A percentile compares a stretch with the other conserved stretches of the same genome.
These are phyloP conservation scores for Aethionema arabicum DNA, from an alignment of 345 rosid species.

Conservation along the genomic window DNA sequence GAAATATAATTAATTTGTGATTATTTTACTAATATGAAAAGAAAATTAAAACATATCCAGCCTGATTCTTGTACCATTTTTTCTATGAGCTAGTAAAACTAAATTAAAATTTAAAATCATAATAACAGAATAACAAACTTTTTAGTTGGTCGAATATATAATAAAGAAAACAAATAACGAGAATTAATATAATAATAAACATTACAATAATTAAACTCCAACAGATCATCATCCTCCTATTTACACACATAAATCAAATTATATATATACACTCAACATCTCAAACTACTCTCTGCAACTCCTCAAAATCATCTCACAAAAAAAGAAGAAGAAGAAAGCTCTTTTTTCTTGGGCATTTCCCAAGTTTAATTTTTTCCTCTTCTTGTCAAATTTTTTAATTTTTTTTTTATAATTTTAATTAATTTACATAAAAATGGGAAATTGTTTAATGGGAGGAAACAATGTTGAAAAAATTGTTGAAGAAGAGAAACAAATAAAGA, in stretches of 20 bases:
- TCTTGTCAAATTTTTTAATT: neutral
- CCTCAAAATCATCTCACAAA: constrained; percentile 14
- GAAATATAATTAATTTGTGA: too few relatives aligned
- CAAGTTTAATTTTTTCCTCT: constrained; percentile 38
- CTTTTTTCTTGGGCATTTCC: constrained; percentile 40
- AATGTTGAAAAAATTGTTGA: constrained; percentile 11
- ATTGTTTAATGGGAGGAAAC: constrained; percentile 38
- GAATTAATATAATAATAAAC: neutral
- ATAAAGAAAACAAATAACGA: constrained; percentile 18
- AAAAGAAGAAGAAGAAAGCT: constrained; percentile 27
- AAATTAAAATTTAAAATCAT: constrained; percentile 4
- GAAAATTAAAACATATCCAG: too few relatives aligned
- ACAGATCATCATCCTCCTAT: constrained; percentile 35
- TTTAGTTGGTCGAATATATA: constrained; percentile 25
- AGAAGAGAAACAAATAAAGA: constrained; percentile 31
- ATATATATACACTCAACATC: constrained; percentile 26
- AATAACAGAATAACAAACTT: constrained; percentile 25
- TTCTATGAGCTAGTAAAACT: constrained; percentile 6
- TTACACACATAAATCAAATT: constrained; percentile 6
- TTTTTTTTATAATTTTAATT: neutral
- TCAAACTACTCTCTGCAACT: constrained; percentile 32
- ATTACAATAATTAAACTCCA: neutral
- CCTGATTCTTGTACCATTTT: neutral
- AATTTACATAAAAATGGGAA: constrained; percentile 30
- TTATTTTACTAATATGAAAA: too few relatives aligned